These are phyloP conservation scores for Amanita molliuscula DNA, from an alignment of 768 basidiomycete species.

Conservation along the genomic window DNA sequence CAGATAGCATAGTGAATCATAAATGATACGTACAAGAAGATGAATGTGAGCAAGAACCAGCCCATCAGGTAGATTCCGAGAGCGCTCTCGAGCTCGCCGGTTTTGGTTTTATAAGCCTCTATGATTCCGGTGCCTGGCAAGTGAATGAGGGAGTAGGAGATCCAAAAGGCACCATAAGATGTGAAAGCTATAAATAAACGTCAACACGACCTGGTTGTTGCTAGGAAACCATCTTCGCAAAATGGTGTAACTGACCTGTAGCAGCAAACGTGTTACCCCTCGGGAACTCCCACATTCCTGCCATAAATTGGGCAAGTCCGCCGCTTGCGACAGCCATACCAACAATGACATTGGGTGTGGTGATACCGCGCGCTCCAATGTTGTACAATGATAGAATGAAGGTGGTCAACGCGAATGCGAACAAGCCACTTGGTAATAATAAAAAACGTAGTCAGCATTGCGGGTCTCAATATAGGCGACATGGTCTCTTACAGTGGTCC, in stretches of 20 bases:
- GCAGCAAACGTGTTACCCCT: conserved; percentile 62
- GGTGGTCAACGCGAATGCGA: conserved; percentile 78
- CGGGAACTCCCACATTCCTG: conserved; percentile 85
- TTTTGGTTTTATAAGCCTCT: conserved; percentile 33
- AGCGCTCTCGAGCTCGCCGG: conserved; percentile 35
- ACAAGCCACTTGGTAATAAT: conserved; percentile 45
- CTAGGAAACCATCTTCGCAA: background rate
- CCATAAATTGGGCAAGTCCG: conserved; percentile 77
- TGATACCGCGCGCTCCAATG: conserved; percentile 40
- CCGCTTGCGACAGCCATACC: conserved; percentile 85
- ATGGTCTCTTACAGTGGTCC: conserved; percentile 34
- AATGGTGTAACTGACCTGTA: conserved; percentile 42
- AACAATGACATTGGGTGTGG: conserved; percentile 60
- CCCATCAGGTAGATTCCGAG: conserved; percentile 65
- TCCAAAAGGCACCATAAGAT: conserved; percentile 83
- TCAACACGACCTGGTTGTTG: background rate
- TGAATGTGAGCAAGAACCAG: conserved; percentile 69
- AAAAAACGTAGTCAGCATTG: background rate
- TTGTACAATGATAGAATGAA: conserved; percentile 74
- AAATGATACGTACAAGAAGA: conserved; percentile 43
- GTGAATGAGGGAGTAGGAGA: conserved; percentile 68
- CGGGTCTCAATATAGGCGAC: too few relatives aligned
- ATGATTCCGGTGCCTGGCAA: conserved; percentile 59
- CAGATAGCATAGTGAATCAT: background rate
- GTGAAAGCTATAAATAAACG: conserved; percentile 49